Evolutionary conservation across 2,329 filamentous ascomycete genomes (phyloP), one percentile per base, ranked within the genome.

Genomic region (Periconia macrospinosa): DNA sequence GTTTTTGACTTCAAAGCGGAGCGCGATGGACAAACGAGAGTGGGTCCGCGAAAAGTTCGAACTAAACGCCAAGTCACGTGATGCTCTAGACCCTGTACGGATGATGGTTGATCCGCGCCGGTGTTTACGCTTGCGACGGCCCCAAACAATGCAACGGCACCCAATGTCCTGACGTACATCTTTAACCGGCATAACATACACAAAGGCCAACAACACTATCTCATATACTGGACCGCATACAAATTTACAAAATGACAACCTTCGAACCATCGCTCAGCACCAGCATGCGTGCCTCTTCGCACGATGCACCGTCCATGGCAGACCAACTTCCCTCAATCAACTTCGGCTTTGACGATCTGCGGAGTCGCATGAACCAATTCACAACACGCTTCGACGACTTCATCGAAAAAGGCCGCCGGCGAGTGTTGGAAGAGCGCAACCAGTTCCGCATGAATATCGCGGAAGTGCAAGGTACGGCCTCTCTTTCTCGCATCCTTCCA

Each of bases 301-400:
- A 85, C 41, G 77, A 79, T 45, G 84, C 80, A 41, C 83, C 86
- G 14, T 89, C 87, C 7, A 85, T 90, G 78, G 88, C 87, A 41
- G 89, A 92, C 71, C 85, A 86, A 47, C 85, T 99, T 9, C 94
- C 94, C 35, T 90, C 83, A 71, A 90, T 96, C 74, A 92, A 96
- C 75, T 97, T 99, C 74, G 92, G 92, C 54, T 97, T 97, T 74
- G 92, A 97, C 66, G 91, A 97, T 63, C 78, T 99, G 70, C 92
- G 93, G 76, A 91, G 93, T 68, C 90, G 92, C 76, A 97, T 99
- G 94, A 84, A 88, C 50, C 91, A 90, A 59, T 99, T 99, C 73
- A 97, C 90, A 0, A 83, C 86, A 9, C 89, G 86, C 64, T 99
- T 99, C 66, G 94, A 99, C 71, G 86, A 87, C 0, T 97, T 97